phyloP scores from a whole-genome alignment of 139 green algal species.

The Bryopsis sp. region DNA sequence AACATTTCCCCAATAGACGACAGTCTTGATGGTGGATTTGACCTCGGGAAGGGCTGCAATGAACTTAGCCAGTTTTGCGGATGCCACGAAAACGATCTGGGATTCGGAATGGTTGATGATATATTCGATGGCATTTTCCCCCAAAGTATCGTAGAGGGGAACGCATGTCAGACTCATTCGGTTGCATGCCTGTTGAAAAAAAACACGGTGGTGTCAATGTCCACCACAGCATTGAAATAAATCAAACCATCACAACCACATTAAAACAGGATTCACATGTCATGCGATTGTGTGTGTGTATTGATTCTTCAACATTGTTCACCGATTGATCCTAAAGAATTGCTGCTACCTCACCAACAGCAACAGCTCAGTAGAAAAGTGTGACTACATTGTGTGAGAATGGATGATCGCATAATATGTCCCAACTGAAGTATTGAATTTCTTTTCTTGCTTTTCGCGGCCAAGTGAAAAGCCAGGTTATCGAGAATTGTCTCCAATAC shows the following conservation, averaged over 20 bases:
- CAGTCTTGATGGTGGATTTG: conserved; percentile 41
- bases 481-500: neutral
- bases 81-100: conserved; percentile 38
- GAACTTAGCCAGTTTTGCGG: conserved; percentile 55
- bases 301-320: too few relatives aligned
- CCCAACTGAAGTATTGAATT: too few relatives aligned
- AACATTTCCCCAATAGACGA: conserved; percentile 71
- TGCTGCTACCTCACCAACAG: too few relatives aligned
- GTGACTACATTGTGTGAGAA: too few relatives aligned
- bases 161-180: conserved; percentile 71
- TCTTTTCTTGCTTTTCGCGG: too few relatives aligned
- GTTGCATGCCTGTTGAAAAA: conserved; percentile 77
- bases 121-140: conserved; percentile 82
- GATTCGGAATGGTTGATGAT: conserved; percentile 76
- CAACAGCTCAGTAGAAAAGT: too few relatives aligned
- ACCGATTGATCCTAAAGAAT: too few relatives aligned
- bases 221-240: neutral
- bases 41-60: conserved; percentile 43
- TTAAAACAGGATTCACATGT: neutral
- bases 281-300: too few relatives aligned
- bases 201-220: neutral
- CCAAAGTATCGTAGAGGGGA: conserved; percentile 92
- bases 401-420: too few relatives aligned
- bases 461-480: too few relatives aligned
- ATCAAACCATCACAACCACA: neutral